Conservation (phyloP, 1,284 basidiomycete species). For the Apiotrichum laibachii region DNA sequence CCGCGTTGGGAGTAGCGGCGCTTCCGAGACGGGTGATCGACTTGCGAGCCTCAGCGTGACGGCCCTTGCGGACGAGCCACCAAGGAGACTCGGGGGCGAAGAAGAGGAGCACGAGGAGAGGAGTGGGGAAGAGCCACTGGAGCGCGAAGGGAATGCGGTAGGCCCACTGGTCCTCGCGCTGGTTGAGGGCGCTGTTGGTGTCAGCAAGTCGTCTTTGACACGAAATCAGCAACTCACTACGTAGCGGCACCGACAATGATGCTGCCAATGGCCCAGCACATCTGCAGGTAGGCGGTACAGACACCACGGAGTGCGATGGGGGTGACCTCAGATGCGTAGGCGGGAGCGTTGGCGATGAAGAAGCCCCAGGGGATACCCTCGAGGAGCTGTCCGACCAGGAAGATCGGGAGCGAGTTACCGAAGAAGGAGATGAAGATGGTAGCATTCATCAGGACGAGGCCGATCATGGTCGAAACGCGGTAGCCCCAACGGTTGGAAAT, state of each 20-base stretch:
- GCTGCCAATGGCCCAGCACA: conserved; percentile 8
- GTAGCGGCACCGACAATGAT: conserved; percentile 42
- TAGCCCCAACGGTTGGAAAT: conserved; percentile 35
- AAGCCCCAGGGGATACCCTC: conserved; percentile 37
- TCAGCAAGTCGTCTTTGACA: no score
- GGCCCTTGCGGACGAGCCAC: conserved; percentile 43
- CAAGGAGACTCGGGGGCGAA: conserved; percentile 10
- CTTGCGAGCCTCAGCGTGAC: conserved; percentile 47
- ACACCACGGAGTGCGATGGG: conserved; percentile 33
- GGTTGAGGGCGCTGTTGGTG: conserved; percentile 19
- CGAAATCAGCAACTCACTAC: conserved; percentile 11
- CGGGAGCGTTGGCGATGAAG: conserved; percentile 29
- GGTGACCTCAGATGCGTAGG: conserved; percentile 36
- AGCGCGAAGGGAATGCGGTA: conserved; percentile 37
- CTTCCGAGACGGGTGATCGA: conserved; percentile 31
- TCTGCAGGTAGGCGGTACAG: conserved; percentile 24
- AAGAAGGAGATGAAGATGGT: conserved; percentile 34
- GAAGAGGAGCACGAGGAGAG: conserved; percentile 22
- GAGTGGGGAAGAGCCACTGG: conserved; percentile 44
- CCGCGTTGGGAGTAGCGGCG: conserved; percentile 10
- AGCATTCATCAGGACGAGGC: conserved; percentile 24
- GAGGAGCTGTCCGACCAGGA: conserved; percentile 19
- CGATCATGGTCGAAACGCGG: conserved; percentile 31
- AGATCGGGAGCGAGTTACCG: conserved; percentile 35
- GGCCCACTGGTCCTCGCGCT: conserved; percentile 12